Percentiles rank a stretch among this genome's conserved stretches.
Evolutionary conservation across 208 protist species (phyloP).

Genomic region (Trypanosoma scelopori): DNA sequence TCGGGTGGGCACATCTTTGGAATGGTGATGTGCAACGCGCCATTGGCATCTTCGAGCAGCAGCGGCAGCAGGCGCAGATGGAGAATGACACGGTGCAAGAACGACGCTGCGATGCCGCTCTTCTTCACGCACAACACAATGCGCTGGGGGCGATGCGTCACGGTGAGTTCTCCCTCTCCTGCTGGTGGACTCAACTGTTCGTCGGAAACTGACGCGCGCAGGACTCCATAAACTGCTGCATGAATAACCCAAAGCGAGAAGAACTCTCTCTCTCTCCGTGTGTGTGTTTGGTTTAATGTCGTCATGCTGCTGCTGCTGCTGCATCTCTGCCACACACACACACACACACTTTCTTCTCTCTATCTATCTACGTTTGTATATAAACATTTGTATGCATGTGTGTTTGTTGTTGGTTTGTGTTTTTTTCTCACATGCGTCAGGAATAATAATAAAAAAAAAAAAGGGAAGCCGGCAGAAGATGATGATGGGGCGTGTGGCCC

Average conservation of each 20-base stretch:
- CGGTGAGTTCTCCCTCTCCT: conserved; percentile 32
- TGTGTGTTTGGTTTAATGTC: no score
- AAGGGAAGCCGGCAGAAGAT: background rate
- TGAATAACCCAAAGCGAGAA: no score
- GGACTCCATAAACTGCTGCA: no score
- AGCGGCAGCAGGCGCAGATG: conserved; percentile 32
- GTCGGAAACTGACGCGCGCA: no score
- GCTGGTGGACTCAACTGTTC: conserved; percentile 1
- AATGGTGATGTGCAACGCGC: conserved; percentile 40
- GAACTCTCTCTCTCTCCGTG: conserved; percentile 10
- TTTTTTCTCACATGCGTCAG: background rate
- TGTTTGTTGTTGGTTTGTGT: background rate
- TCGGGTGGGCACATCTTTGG: conserved; percentile 76
- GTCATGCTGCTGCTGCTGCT: background rate
- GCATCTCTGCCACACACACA: no score
- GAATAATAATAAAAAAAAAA: background rate
- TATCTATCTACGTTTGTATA: conserved; percentile 9
- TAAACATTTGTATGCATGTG: conserved; percentile 14
- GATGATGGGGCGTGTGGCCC: background rate
- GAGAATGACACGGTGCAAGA: conserved; percentile 45
- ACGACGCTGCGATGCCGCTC: conserved; percentile 55
- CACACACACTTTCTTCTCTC: no score
- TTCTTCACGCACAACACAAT: conserved; percentile 45
- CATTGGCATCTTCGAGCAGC: conserved; percentile 38
- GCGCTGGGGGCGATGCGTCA: conserved; percentile 8